These are phyloP conservation scores for Cladosporium sp. DNA, from an alignment of 2,329 filamentous ascomycete genomes.

Conservation along the genomic window DNA sequence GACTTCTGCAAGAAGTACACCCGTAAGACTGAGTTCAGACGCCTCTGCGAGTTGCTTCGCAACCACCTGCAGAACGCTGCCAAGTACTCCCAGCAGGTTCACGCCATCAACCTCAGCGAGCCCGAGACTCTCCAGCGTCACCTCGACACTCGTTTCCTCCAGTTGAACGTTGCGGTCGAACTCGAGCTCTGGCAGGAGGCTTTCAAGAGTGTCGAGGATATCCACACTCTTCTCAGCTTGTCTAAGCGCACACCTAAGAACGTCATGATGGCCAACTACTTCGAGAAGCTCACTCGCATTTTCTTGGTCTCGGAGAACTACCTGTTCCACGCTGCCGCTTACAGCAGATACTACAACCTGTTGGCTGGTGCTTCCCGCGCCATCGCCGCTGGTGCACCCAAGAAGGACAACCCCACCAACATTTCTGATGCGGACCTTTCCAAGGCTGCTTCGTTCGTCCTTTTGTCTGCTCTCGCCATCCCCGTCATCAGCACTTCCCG, in stretches of 20 bases:
- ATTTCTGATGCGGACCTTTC: slow-evolving; percentile 86
- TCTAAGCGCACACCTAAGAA: slow-evolving; percentile 99
- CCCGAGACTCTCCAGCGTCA: slow-evolving; percentile 96
- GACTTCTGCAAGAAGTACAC: slow-evolving; percentile 98
- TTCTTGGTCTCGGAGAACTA: slow-evolving; percentile 99
- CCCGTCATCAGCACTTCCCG: slow-evolving; percentile 98
- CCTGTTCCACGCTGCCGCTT: slow-evolving; percentile 96
- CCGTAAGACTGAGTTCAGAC: slow-evolving; percentile 97
- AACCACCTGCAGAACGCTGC: slow-evolving; percentile 99
- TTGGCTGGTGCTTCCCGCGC: slow-evolving; percentile 84
- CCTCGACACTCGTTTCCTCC: slow-evolving; percentile 95
- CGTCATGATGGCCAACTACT: slow-evolving; percentile 99
- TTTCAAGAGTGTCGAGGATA: slow-evolving; percentile 98
- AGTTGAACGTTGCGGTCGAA: slow-evolving; percentile 96
- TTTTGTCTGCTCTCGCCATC: slow-evolving; percentile 92
- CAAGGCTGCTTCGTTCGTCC: slow-evolving; percentile 90
- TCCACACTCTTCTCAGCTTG: slow-evolving; percentile 92
- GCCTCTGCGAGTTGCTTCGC: slow-evolving; percentile 93
- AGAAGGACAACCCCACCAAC: slow-evolving; percentile 83
- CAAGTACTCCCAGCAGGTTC: slow-evolving; percentile 99
- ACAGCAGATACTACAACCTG: slow-evolving; percentile 95
- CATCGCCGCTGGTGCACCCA: slow-evolving; percentile 78
- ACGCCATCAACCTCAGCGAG: slow-evolving; percentile 97
- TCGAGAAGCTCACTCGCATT: slow-evolving; percentile 97
- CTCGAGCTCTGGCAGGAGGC: slow-evolving; percentile 98